Conservation (phyloP, 208 protist genomes). For the Borovskyia barvae region DNA sequence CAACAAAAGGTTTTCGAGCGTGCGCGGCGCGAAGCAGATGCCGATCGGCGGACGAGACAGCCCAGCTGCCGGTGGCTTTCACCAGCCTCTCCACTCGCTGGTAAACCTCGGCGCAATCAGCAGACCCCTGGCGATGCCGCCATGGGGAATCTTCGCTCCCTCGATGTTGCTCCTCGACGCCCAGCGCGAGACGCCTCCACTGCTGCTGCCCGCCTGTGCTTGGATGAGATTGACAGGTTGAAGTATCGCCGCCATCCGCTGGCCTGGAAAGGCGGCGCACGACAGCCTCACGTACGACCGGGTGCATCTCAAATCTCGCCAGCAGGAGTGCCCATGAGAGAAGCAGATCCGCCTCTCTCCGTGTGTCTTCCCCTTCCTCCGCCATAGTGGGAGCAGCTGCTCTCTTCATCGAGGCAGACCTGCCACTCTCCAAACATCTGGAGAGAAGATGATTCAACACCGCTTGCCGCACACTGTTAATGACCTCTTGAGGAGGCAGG, state of each 20-base stretch:
- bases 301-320: conserved; percentile 1
- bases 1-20: not conserved
- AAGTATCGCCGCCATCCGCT: not conserved
- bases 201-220: not conserved
- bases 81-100: not conserved
- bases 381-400: no score
- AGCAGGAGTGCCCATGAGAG: conserved; percentile 19
- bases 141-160: not conserved
- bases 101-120: conserved; percentile 3
- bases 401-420: not conserved
- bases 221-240: not conserved
- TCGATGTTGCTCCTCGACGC: not conserved
- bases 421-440: conserved; percentile 11
- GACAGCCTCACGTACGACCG: conserved; percentile 10
- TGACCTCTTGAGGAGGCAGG: no score
- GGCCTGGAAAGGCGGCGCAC: conserved; percentile 13
- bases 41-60: conserved; percentile 3
- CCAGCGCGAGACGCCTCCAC: conserved; percentile 17
- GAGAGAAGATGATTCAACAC: conserved; percentile 23
- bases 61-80: conserved; percentile 6
- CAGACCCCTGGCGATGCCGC: not conserved
- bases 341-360: not conserved
- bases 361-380: no score
- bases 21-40: not conserved
- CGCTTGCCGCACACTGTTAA: no score